Percentiles rank a stretch among this genome's conserved stretches.
phyloP scores from a whole-genome alignment of 768 basidiomycete species.

The Gymnopilus junonius region DNA sequence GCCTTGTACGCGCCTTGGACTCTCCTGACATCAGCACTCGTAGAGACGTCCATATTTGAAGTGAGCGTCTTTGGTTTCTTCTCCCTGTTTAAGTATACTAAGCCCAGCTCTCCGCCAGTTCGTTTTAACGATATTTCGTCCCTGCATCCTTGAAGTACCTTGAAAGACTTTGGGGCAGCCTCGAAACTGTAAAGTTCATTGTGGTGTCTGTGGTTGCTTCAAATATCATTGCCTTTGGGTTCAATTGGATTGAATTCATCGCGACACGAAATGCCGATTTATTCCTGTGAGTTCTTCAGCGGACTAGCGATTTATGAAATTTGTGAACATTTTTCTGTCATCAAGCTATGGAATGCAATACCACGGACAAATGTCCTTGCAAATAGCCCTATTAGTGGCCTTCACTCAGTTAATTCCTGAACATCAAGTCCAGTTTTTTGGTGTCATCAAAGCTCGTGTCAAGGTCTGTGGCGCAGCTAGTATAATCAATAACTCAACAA shows the following conservation, averaged over 20 bases:
- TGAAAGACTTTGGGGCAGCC: constrained; percentile 91
- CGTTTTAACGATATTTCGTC: constrained; percentile 70
- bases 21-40: constrained; percentile 84
- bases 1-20: constrained; percentile 93
- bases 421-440: constrained; percentile 94
- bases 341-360: constrained; percentile 85
- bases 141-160: constrained; percentile 88
- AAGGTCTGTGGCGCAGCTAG: constrained; percentile 62
- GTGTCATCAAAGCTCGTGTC: constrained; percentile 82
- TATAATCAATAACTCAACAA: background rate
- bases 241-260: constrained; percentile 88
- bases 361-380: constrained; percentile 92
- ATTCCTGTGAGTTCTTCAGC: constrained; percentile 64
- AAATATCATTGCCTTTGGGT: constrained; percentile 86
- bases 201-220: constrained; percentile 75
- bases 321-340: constrained; percentile 4
- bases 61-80: constrained; percentile 50
- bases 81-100: background rate
- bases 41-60: constrained; percentile 85
- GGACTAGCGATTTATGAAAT: background rate
- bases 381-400: constrained; percentile 88
- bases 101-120: constrained; percentile 54
- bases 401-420: constrained; percentile 98
- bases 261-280: constrained; percentile 71
- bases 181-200: constrained; percentile 88